Evolutionary conservation across 306 rosid species (phyloP).

Genomic region (Fragaria ananassa): DNA sequence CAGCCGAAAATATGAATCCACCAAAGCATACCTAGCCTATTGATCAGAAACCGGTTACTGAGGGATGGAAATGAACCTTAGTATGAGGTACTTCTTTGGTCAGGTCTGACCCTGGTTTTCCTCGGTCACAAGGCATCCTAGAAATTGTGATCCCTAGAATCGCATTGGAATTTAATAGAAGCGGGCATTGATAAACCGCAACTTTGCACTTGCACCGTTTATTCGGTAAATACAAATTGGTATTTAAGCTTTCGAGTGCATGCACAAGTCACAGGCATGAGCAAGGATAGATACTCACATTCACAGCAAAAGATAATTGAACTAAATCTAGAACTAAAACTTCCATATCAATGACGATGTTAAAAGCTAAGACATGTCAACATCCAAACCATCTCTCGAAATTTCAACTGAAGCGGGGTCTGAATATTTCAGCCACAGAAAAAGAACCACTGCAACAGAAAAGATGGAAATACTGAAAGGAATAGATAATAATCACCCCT

Average conservation of each 20-base stretch:
- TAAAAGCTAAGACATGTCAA: slow-evolving; percentile 16
- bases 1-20: neutral
- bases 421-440: slow-evolving; percentile 37
- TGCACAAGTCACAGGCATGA: slow-evolving; percentile 13
- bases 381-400: slow-evolving; percentile 46
- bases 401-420: slow-evolving; percentile 54
- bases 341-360: neutral
- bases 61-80: neutral
- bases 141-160: neutral
- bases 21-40: neutral
- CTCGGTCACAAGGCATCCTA: neutral
- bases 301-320: neutral
- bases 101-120: neutral
- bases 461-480: slow-evolving; percentile 46
- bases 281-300: neutral
- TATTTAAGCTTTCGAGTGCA: slow-evolving; percentile 2
- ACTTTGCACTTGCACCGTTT: neutral
- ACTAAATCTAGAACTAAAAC: slow-evolving; percentile 12
- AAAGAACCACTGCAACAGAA: slow-evolving; percentile 42
- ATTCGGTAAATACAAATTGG: slow-evolving; percentile 16
- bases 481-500: slow-evolving; percentile 55
- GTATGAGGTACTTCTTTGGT: neutral
- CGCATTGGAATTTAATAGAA: neutral
- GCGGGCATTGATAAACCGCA: neutral
- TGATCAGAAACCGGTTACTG: neutral